Base-by-base conservation (phyloP, 2,329 filamentous ascomycete genomes). In the Cladosporium phlei region DNA sequence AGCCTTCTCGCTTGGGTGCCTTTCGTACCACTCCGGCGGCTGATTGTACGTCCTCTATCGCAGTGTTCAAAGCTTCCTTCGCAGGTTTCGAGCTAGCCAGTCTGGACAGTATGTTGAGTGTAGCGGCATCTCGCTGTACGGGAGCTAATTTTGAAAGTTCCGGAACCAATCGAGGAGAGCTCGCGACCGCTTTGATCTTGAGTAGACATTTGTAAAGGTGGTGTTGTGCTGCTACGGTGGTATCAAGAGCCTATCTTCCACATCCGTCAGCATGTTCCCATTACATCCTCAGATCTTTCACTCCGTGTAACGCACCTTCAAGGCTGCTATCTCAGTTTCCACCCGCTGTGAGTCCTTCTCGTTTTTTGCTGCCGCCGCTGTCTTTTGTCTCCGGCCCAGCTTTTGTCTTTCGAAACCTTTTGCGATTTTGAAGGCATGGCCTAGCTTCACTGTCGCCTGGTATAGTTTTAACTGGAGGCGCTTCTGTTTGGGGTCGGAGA, bases 391-490 rank as follows among this genome's bases (percentile, higher is more conserved):
- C 50, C 86, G 70, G 17, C 78, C 75, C 48, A 82, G 75, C 54
- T 88, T 86, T 67, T 91, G 87, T 35, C 86, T 77, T 70, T 91
- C 86, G 60, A 88, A 85, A 37, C 83, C 82, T 61, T 86, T 88
- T 47, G 82, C 83, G 9, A 75, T 72, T 65, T 88, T 88, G 50
- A 91, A 73, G 1, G 83, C 83, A 48, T 79, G 76, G 51, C 76
- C 75, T 7, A 91, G 71, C 27, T 81, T 74, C 59, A 79, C 80
- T 53, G 76, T 73, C 57, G 74, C 73, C 37, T 74, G 68, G 24
- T 73, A 66, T 48, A 81, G 68, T 52, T 73, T 71, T 44, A 70
- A 70, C 55, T 77, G 75, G 7, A 71, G 66, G n/a, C 83, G 68
- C 51, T 74, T 72, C 7, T 55, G 46, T 34, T 53, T 50, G 12